These are phyloP conservation scores for Pestalotiopsis sp. DNA, from an alignment of 2,329 filamentous ascomycete genomes.

Conservation along the genomic window DNA sequence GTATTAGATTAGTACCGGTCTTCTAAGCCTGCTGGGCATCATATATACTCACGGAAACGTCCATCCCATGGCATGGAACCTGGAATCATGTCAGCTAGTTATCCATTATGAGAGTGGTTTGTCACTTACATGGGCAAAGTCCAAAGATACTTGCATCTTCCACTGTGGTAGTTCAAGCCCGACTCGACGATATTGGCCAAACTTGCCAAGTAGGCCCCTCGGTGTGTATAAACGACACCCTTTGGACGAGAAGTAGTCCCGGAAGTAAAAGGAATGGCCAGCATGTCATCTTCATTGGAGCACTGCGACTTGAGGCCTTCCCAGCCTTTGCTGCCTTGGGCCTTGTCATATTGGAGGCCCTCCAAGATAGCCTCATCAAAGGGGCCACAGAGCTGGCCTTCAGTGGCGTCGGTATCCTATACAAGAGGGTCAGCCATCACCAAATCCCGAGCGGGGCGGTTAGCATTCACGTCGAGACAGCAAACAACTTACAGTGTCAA, in stretches of 20 bases:
- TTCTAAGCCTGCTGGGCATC: too few species aligned
- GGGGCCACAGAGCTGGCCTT: slow-evolving; percentile 74
- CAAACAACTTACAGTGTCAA: slow-evolving; percentile 61
- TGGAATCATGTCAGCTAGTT: slow-evolving; percentile 23
- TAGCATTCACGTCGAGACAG: too few species aligned
- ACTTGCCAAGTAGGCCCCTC: slow-evolving; percentile 83
- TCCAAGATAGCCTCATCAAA: slow-evolving; percentile 85
- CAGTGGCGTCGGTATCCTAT: slow-evolving; percentile 77
- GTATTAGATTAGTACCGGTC: slow-evolving; percentile 4
- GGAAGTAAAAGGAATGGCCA: slow-evolving; percentile 91
- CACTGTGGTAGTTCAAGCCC: slow-evolving; percentile 72
- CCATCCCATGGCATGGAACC: slow-evolving; percentile 75
- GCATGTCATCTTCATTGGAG: slow-evolving; percentile 75
- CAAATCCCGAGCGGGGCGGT: background rate
- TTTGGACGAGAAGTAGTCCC: slow-evolving; percentile 92
- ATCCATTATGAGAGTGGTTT: background rate
- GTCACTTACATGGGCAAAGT: slow-evolving; percentile 81
- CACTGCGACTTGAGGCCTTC: slow-evolving; percentile 71
- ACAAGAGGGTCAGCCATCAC: background rate
- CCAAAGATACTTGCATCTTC: slow-evolving; percentile 84
- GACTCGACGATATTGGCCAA: slow-evolving; percentile 88
- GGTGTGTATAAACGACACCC: slow-evolving; percentile 89
- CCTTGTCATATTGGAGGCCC: slow-evolving; percentile 72
- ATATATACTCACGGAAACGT: slow-evolving; percentile 74
- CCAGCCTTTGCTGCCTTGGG: slow-evolving; percentile 75